Evolutionary conservation across 371 early-diverging fungal genomes (phyloP).

Genomic region (Zychaea mexicana): DNA sequence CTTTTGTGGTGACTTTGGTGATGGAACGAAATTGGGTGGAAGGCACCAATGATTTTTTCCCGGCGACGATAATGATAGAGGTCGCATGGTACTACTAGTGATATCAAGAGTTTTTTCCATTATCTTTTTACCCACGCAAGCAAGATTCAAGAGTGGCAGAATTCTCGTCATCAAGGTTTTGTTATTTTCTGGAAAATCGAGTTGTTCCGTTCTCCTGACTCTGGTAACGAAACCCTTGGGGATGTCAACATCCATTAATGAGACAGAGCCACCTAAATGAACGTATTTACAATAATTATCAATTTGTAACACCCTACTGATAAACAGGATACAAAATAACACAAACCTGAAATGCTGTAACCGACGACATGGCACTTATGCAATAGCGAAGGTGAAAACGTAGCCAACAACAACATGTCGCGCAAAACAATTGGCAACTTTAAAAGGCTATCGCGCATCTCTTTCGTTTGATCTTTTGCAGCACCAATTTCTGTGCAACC

Average conservation of each 20-base stretch:
- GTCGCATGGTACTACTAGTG: background rate
- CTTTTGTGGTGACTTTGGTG: background rate
- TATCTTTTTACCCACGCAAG: slow-evolving; percentile 3
- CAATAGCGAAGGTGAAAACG: background rate
- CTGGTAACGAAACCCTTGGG: slow-evolving; percentile 2
- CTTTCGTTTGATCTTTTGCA: slow-evolving; percentile 2
- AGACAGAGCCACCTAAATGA: slow-evolving; percentile 6
- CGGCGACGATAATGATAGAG: background rate
- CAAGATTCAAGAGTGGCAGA: slow-evolving; percentile 7
- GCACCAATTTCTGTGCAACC: slow-evolving; percentile 12
- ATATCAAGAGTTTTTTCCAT: slow-evolving; percentile 1
- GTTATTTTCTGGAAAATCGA: background rate
- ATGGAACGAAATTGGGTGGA: background rate
- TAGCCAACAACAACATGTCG: slow-evolving; percentile 14
- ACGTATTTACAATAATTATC: background rate
- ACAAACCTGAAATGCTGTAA: slow-evolving; percentile 14
- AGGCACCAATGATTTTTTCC: background rate
- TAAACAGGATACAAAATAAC: background rate
- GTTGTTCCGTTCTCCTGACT: background rate
- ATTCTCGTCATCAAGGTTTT: slow-evolving; percentile 1
- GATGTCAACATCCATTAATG: slow-evolving; percentile 7
- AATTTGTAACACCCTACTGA: background rate
- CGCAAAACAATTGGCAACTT: slow-evolving; percentile 13
- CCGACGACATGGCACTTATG: slow-evolving; percentile 3
- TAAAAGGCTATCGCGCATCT: background rate